Evolutionary conservation across 2,329 filamentous ascomycete genomes (phyloP).

Genomic region (Trichoderma aggressivum): DNA sequence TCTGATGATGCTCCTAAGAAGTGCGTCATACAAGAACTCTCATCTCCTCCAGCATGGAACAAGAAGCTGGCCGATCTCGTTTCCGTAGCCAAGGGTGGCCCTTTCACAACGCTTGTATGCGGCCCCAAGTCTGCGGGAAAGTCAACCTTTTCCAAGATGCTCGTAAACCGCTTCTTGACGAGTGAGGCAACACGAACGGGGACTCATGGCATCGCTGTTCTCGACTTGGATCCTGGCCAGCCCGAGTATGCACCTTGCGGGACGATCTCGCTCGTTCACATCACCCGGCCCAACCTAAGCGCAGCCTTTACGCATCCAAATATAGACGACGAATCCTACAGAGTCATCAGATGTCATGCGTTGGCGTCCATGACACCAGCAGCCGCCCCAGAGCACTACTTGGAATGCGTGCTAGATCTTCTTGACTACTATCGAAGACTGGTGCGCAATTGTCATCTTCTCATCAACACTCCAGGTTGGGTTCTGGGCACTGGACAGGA

Average conservation of each 20-base stretch:
- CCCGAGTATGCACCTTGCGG: constrained; percentile 71
- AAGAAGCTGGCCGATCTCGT: constrained; percentile 50
- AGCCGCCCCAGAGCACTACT: constrained; percentile 64
- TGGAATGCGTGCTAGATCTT: constrained; percentile 62
- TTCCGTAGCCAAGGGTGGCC: constrained; percentile 31
- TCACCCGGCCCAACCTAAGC: constrained; percentile 60
- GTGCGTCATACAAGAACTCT: constrained; percentile 51
- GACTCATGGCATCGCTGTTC: constrained; percentile 46
- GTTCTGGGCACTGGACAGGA: constrained; percentile 67
- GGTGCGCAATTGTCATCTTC: constrained; percentile 49
- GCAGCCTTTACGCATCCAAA: constrained; percentile 63
- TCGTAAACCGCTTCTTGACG: constrained; percentile 66
- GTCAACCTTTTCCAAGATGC: constrained; percentile 66
- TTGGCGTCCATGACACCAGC: constrained; percentile 63
- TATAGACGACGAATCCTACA: constrained; percentile 31
- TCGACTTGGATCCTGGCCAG: constrained; percentile 76
- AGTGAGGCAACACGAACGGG: constrained; percentile 17
- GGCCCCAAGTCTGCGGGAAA: constrained; percentile 73
- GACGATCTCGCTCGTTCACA: constrained; percentile 62
- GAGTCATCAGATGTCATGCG: constrained; percentile 59
- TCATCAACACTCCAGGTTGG: constrained; percentile 76
- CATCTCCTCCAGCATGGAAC: constrained; percentile 59
- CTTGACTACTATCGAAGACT: constrained; percentile 53
- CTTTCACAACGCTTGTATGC: constrained; percentile 55
- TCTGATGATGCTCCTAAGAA: constrained; percentile 51